Conservation (phyloP, 495 filamentous ascomycete genomes). For the Friedmanniomyces simplex region DNA sequence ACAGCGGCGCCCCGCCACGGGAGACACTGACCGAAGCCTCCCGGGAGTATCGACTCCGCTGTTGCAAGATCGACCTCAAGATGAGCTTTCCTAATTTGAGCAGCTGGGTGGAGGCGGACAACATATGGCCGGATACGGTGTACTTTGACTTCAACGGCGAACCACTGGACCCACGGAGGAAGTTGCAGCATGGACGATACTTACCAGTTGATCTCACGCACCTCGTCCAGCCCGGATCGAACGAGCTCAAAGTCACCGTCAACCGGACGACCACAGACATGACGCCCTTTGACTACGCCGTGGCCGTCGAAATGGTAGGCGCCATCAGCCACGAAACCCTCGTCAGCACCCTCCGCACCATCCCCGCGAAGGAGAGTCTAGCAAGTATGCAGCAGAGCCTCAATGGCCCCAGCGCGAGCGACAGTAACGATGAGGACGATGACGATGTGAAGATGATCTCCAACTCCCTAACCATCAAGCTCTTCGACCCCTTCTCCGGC, state of each 20-base stretch:
- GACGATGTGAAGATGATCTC: constrained; percentile 59
- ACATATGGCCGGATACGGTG: constrained; percentile 60
- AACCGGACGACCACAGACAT: constrained; percentile 34
- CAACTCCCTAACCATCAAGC: constrained; percentile 54
- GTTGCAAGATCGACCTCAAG: constrained; percentile 8
- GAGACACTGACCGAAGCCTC: constrained; percentile 13
- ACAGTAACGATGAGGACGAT: constrained; percentile 32
- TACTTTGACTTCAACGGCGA: constrained; percentile 58
- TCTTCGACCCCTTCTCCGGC: constrained; percentile 66
- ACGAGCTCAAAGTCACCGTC: constrained; percentile 47
- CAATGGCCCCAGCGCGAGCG: constrained; percentile 2
- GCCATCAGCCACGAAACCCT: constrained; percentile 44
- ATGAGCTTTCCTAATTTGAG: constrained; percentile 24
- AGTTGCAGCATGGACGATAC: constrained; percentile 62
- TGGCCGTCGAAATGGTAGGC: constrained; percentile 40
- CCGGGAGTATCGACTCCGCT: constrained; percentile 23
- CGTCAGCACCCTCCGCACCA: constrained; percentile 27
- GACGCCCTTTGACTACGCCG: constrained; percentile 34
- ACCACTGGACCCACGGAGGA: constrained; percentile 49
- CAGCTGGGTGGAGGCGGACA: constrained; percentile 53
- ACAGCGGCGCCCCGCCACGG: neutral
- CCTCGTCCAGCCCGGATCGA: constrained; percentile 41
- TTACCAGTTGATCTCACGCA: constrained; percentile 62
- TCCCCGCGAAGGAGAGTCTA: constrained; percentile 32
- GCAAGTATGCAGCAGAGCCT: constrained; percentile 43